These are phyloP conservation scores for Biancaea sappan DNA, from an alignment of 306 rosid genomes.

Conservation along the genomic window DNA sequence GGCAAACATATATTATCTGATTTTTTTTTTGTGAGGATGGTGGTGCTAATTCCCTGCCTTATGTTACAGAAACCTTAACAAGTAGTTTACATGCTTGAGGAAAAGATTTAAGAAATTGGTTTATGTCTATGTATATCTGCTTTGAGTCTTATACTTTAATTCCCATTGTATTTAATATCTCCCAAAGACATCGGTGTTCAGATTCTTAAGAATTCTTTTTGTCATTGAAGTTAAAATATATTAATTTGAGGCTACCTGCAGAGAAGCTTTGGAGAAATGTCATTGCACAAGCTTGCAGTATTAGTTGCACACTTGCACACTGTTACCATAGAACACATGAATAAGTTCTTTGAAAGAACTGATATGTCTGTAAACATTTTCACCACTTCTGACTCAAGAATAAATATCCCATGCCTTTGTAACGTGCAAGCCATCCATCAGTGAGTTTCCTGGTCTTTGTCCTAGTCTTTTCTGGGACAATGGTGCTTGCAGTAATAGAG, in stretches of 20 bases:
- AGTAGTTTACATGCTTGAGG: background rate
- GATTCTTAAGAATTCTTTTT: slow-evolving; percentile 20
- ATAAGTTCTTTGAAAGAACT: slow-evolving; percentile 20
- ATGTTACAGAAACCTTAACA: background rate
- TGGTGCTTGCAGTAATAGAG: background rate
- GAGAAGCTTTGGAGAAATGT: slow-evolving; percentile 2
- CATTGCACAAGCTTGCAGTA: background rate
- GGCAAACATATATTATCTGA: slow-evolving; percentile 6
- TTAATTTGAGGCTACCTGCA: background rate
- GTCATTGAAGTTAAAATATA: slow-evolving; percentile 21
- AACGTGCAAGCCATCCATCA: background rate
- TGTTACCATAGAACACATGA: background rate
- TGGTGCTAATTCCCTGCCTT: background rate
- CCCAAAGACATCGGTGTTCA: slow-evolving; percentile 18
- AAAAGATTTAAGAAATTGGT: background rate
- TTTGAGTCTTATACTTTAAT: slow-evolving; percentile 7
- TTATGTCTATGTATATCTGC: slow-evolving; percentile 9
- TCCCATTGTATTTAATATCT: background rate
- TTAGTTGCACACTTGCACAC: slow-evolving; percentile 6
- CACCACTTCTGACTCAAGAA: slow-evolving; percentile 12
- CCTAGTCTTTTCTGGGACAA: background rate
- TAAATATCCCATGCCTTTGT: background rate
- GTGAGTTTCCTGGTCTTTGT: background rate
- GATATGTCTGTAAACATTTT: slow-evolving; percentile 2
- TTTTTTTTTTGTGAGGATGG: background rate